Evolutionary conservation across 1,139 yeast species (phyloP).

Genomic region (Suhomyces chickasaworum): DNA sequence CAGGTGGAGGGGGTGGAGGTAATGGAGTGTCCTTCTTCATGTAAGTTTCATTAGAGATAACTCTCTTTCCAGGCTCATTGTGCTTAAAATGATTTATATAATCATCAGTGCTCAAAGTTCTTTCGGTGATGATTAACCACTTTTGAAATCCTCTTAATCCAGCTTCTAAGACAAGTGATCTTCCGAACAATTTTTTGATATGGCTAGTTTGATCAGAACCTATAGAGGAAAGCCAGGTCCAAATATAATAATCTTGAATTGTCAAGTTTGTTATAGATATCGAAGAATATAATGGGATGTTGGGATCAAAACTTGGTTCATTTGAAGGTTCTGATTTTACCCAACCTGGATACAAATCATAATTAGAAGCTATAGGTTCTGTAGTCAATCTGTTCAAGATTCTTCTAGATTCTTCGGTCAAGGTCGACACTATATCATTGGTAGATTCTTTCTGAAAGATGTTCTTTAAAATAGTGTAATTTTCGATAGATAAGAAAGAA

Average conservation of each 20-base stretch:
- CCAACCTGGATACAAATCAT: slow-evolving; percentile 50
- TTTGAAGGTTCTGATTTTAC: slow-evolving; percentile 27
- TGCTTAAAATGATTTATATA: slow-evolving; percentile 32
- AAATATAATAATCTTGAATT: slow-evolving; percentile 82
- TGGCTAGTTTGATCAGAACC: slow-evolving; percentile 72
- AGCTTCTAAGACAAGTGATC: slow-evolving; percentile 75
- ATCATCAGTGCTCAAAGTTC: slow-evolving; percentile 49
- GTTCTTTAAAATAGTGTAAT: slow-evolving; percentile 72
- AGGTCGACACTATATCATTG: slow-evolving; percentile 58
- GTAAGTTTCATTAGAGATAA: slow-evolving; percentile 22
- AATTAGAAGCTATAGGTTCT: slow-evolving; percentile 44
- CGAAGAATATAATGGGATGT: slow-evolving; percentile 45
- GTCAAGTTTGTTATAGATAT: slow-evolving; percentile 65
- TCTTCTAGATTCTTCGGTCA: slow-evolving; percentile 75
- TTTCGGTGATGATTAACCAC: slow-evolving; percentile 82
- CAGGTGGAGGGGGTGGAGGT: slow-evolving; percentile 41
- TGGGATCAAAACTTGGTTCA: slow-evolving; percentile 32
- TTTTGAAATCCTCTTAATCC: slow-evolving; percentile 75
- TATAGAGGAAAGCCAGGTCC: slow-evolving; percentile 86
- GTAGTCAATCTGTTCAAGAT: slow-evolving; percentile 59
- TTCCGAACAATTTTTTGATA: slow-evolving; percentile 72
- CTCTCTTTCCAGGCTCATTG: slow-evolving; percentile 15
- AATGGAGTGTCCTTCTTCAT: slow-evolving; percentile 21
- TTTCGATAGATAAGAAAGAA: slow-evolving; percentile 73
- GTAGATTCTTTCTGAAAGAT: slow-evolving; percentile 64